phyloP scores from a whole-genome alignment of 768 basidiomycete species.

The Podaxis sp. region DNA sequence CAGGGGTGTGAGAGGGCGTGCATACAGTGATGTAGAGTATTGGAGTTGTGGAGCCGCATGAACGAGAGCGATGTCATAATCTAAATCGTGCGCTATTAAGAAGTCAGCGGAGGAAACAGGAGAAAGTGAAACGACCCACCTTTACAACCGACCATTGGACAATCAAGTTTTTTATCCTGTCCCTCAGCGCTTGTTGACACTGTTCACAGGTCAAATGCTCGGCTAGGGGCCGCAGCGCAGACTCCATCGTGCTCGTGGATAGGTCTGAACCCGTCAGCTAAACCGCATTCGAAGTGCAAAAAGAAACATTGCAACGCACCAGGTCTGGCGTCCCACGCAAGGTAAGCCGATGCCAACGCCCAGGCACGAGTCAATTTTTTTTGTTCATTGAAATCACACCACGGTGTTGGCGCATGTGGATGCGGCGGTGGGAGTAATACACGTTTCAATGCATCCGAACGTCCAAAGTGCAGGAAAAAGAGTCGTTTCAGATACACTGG shows the following conservation, averaged over 20 bases:
- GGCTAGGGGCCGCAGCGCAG: conserved; percentile 65
- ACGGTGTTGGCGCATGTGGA: conserved; percentile 67
- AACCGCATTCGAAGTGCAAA: conserved; percentile 11
- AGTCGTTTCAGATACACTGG: conserved; percentile 77
- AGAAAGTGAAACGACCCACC: conserved; percentile 35
- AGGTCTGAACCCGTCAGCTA: conserved; percentile 47
- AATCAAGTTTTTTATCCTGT: conserved; percentile 66
- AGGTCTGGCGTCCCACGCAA: conserved; percentile 82
- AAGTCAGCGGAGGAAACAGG: conserved; percentile 12
- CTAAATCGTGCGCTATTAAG: conserved; percentile 57
- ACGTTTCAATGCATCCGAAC: conserved; percentile 78
- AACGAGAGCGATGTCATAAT: background rate
- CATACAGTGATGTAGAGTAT: no score
- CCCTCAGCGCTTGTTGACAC: conserved; percentile 61
- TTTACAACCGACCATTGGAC: conserved; percentile 81
- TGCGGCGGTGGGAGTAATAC: conserved; percentile 74
- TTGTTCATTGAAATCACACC: conserved; percentile 74
- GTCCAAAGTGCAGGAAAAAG: conserved; percentile 83
- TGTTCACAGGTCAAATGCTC: conserved; percentile 70
- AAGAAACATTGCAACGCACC: conserved; percentile 41
- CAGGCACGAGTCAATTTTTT: conserved; percentile 79
- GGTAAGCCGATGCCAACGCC: conserved; percentile 80
- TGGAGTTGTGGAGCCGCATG: background rate
- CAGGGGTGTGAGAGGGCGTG: background rate
- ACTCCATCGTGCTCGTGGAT: conserved; percentile 72